phyloP scores from a whole-genome alignment of 306 rosid species.

The Luffa acutangula region DNA sequence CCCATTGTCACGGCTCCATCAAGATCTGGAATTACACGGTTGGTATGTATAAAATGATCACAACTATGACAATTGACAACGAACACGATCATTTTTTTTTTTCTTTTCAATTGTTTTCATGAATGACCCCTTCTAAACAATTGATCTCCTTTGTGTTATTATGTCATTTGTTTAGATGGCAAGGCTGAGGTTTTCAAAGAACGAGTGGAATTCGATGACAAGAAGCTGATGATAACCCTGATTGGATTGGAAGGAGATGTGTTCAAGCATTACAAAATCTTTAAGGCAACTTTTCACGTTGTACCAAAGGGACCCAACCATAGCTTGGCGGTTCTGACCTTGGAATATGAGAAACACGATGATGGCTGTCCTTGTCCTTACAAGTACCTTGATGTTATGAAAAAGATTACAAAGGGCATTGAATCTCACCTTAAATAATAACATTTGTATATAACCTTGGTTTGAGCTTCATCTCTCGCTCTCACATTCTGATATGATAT shows the following conservation, averaged over 20 bases:
- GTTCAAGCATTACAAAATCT: slow-evolving; percentile 8
- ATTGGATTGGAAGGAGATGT: background rate
- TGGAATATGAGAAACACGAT: slow-evolving; percentile 22
- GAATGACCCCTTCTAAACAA: too few relatives aligned
- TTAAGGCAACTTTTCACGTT: background rate
- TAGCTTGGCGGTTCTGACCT: background rate
- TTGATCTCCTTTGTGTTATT: background rate
- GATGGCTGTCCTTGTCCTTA: slow-evolving; percentile 14
- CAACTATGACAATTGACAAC: too few relatives aligned
- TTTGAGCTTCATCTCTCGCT: background rate
- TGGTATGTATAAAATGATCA: slow-evolving; percentile 6
- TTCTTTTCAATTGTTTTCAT: too few relatives aligned
- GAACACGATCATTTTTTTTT: too few relatives aligned
- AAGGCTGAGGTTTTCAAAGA: slow-evolving; percentile 16
- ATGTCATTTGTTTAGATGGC: slow-evolving; percentile 1
- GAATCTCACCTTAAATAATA: slow-evolving; percentile 16
- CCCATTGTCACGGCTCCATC: slow-evolving; percentile 14
- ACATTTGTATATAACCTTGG: background rate
- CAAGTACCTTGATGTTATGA: slow-evolving; percentile 19
- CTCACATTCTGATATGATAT: too few relatives aligned
- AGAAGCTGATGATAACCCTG: background rate
- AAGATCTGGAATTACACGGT: slow-evolving; percentile 24
- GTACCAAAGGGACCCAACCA: slow-evolving; percentile 8
- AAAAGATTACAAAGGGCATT: slow-evolving; percentile 15
- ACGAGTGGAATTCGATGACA: slow-evolving; percentile 19